phyloP scores from a whole-genome alignment of 352 stramenopile species.

The Globisporangium perplexum region DNA sequence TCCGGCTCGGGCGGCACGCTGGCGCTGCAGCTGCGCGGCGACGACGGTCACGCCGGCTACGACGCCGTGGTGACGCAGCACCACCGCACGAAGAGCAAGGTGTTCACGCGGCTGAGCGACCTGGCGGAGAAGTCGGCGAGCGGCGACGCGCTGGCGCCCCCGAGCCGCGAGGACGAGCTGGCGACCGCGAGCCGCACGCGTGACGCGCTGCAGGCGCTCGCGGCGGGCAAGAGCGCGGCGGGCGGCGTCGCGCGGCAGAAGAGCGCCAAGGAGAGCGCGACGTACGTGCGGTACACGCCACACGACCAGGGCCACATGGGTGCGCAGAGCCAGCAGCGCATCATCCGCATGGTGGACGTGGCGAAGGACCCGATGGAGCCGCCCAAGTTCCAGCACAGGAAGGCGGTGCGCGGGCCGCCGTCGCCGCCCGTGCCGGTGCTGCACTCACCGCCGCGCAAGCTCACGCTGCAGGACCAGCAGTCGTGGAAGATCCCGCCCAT shows the following conservation, averaged over 20 bases:
- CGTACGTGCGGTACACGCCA: conserved; percentile 84
- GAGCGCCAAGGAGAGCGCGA: conserved; percentile 75
- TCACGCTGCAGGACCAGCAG: conserved; percentile 92
- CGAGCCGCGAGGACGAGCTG: conserved; percentile 54
- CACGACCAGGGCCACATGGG: conserved; percentile 69
- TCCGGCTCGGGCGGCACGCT: conserved; percentile 33
- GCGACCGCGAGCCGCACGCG: conserved; percentile 64
- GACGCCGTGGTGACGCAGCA: conserved; percentile 97
- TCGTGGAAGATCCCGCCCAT: conserved; percentile 99
- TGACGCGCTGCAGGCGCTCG: conserved; percentile 87
- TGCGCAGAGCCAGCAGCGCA: conserved; percentile 80
- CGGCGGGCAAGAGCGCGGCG: conserved; percentile 90
- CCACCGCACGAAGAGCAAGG: conserved; percentile 91
- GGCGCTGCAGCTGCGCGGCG: conserved; percentile 91
- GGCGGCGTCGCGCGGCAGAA: conserved; percentile 87
- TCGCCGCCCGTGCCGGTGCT: conserved; percentile 90
- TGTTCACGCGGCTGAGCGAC: conserved; percentile 93
- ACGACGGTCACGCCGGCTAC: conserved; percentile 88
- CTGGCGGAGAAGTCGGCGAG: conserved; percentile 89
- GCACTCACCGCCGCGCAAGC: conserved; percentile 90
- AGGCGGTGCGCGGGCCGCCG: conserved; percentile 90
- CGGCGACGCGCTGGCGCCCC: conserved; percentile 26
- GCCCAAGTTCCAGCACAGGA: conserved; percentile 98
- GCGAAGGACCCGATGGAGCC: conserved; percentile 99
- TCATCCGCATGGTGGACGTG: conserved; percentile 99